A percentile compares a stretch with the other conserved stretches of the same genome.
These are phyloP conservation scores for Falciphora oryzae DNA, from an alignment of 2,329 filamentous ascomycete genomes.

Conservation along the genomic window DNA sequence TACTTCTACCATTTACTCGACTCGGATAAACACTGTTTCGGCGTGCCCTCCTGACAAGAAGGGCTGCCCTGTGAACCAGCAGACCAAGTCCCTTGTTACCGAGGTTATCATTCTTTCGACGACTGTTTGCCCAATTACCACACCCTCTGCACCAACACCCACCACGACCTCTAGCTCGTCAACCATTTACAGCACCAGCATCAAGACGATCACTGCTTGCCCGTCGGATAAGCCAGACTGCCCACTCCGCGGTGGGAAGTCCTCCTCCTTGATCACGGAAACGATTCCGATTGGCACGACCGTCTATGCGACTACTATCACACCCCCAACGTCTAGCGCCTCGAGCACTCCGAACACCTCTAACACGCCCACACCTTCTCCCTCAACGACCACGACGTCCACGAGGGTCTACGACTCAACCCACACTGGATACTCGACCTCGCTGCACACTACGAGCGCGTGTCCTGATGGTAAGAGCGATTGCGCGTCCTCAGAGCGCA, in stretches of 20 bases:
- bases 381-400: neutral
- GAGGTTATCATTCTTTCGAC: neutral
- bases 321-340: neutral
- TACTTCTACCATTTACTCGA: neutral
- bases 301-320: neutral
- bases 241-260: neutral
- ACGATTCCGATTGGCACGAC: neutral
- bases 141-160: neutral
- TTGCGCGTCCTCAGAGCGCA: neutral
- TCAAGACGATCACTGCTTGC: neutral
- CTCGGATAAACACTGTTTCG: neutral
- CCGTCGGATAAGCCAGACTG: constrained; percentile 2
- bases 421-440: constrained; percentile 4
- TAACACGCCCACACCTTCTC: neutral
- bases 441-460: neutral
- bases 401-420: neutral
- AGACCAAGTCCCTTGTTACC: constrained; percentile 1
- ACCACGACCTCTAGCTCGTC: neutral
- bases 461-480: neutral
- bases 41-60: neutral
- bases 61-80: neutral
- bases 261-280: neutral
- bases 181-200: neutral
- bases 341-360: too few relatives aligned
- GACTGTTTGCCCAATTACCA: constrained; percentile 5